Base-by-base conservation (phyloP, 2,329 filamentous ascomycete genomes). In the Claviceps sp. region DNA sequence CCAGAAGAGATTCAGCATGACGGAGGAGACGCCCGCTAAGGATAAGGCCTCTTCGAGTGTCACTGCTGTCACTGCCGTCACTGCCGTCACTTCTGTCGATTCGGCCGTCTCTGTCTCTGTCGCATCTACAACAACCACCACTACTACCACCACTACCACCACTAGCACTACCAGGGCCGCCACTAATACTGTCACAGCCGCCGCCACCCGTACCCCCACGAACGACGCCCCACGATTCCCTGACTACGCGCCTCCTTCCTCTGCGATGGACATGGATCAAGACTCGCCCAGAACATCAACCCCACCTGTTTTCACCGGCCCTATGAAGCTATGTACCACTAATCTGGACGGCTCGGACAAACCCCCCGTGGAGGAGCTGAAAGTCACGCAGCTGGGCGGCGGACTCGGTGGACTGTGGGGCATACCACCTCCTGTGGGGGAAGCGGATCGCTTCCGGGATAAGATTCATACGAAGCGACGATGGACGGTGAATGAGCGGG, bases 401-500 rank as follows among this genome's bases (percentile, higher is more conserved):
- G 69, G 63, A 2, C 54, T 61, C 23, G 71, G 64, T 54, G 75
- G 75, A 17, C 67, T 70, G 2, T 75, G 71, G 73, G 70, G 70
- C 4, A 57, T 68, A 9, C 71, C 72, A 3, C 63, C 65, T 49
- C 69, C 73, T 20, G 66, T 70, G 14, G 71, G 66, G 7, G 68
- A 73, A 43, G 71, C 69, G 0, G 75, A 78, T 50, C 66, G 64
- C 34, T 63, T 69, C 34, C 66, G 72, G 6, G 76, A 79, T 52
- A 52, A 69, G 52, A 70, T 67, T 37, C 65, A 68, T 20, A 65
- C 69, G 1, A 80, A 79, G 63, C 64, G 77, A 49, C 68, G 77
- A 23, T 80, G 77, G 77, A 78, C 76, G 22, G 71, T 79, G 4
- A 78, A 71, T 45, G 76, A 80, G 57, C 68, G 65, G 51, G 60